Percentiles rank a stretch among this genome's conserved stretches.
These are phyloP conservation scores for Pseudocercospora musae DNA, from an alignment of 2,329 filamentous ascomycete genomes.

Conservation along the genomic window DNA sequence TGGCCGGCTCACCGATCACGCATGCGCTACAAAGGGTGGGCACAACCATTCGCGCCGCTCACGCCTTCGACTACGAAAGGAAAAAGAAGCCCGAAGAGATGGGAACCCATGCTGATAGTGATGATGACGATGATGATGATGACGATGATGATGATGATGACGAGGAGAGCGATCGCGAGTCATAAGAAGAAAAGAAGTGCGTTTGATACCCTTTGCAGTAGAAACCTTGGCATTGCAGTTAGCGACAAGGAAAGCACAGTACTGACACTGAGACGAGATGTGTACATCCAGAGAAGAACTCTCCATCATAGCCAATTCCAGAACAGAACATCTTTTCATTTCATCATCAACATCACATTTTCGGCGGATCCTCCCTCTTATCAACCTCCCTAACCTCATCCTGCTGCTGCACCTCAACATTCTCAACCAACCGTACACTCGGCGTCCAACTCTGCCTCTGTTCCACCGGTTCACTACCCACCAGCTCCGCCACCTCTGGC, in stretches of 20 bases:
- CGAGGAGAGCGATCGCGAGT: constrained; percentile 13
- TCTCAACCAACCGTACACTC: constrained; percentile 1
- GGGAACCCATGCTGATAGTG: constrained; percentile 8
- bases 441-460: constrained; percentile 2
- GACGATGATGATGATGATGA: constrained; percentile 18
- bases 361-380: background rate
- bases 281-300: background rate
- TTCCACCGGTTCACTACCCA: background rate
- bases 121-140: constrained; percentile 14
- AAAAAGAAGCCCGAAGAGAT: constrained; percentile 11
- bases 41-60: constrained; percentile 15
- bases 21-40: constrained; percentile 18
- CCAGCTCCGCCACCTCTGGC: background rate
- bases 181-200: background rate
- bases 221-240: background rate
- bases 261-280: background rate
- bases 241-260: background rate
- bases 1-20: constrained; percentile 13
- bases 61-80: constrained; percentile 15
- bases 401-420: background rate
- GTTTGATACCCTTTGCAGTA: background rate
- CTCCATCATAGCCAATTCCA: background rate
- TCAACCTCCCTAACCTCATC: background rate
- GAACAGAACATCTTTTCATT: background rate
- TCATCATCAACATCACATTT: background rate